phyloP scores from a whole-genome alignment of 176 grass and related monocot genomes.

The Aegilops sharonensis region DNA sequence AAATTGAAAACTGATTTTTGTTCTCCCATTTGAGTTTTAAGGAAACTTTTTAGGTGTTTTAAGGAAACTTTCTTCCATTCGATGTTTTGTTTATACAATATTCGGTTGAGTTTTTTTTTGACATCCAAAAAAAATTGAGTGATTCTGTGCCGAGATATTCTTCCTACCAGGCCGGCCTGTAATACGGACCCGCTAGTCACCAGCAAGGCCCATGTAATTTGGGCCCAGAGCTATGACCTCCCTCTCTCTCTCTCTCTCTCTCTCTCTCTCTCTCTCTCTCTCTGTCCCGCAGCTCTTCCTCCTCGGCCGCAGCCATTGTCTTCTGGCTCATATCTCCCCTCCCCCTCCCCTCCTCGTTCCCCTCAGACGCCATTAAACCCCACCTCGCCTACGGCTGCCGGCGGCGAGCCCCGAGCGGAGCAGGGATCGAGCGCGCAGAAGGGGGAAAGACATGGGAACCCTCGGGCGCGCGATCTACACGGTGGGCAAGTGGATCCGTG shows the following conservation, averaged over 20 bases:
- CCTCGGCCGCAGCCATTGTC: constrained; percentile 24
- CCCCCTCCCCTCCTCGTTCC: not conserved
- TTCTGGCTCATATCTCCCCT: constrained; percentile 4
- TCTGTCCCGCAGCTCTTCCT: not conserved
- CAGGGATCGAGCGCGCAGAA: not conserved
- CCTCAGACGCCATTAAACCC: constrained; percentile 24
- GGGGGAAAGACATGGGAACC: constrained; percentile 50
- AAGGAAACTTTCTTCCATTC: no score
- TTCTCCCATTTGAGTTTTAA: no score
- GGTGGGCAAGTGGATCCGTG: constrained; percentile 96
- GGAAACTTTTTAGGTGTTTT: no score
- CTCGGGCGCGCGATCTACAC: constrained; percentile 88
- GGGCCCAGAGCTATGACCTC: constrained; percentile 6
- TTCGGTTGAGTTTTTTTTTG: no score
- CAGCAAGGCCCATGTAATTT: not conserved
- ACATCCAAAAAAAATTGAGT: no score
- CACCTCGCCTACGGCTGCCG: constrained; percentile 22
- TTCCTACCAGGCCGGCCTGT: not conserved
- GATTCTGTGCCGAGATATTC: no score
- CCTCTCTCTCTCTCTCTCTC: not conserved
- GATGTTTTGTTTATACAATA: no score
- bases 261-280: not conserved
- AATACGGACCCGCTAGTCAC: not conserved
- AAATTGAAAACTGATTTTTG: no score
- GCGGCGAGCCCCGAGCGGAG: constrained; percentile 18